Conservation (phyloP, 106 monocot genomes). For the Iris macrosiphon region DNA sequence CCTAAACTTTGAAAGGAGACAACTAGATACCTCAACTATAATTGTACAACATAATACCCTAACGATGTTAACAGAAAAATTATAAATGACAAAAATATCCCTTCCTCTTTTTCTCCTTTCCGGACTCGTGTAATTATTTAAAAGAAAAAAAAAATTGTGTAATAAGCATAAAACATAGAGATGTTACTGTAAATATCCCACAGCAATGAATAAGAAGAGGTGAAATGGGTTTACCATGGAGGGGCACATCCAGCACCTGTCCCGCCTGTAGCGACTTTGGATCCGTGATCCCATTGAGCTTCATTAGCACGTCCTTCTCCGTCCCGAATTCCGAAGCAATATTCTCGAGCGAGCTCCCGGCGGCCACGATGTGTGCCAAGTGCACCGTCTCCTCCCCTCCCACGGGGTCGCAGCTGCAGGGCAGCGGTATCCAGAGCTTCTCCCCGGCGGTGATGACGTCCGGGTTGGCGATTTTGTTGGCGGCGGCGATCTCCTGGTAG, state of each 20-base stretch:
- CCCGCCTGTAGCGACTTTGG: slow-evolving; percentile 43
- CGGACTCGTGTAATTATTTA: too few species aligned
- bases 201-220: too few species aligned
- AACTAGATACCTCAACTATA: too few species aligned
- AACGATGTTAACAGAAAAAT: too few species aligned
- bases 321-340: slow-evolving; percentile 56
- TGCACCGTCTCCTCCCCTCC: slow-evolving; percentile 38
- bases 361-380: slow-evolving; percentile 34
- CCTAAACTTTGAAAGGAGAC: too few species aligned
- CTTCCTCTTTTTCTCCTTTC: too few species aligned
- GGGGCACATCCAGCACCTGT: slow-evolving; percentile 56
- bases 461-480: slow-evolving; percentile 41
- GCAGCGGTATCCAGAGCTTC: slow-evolving; percentile 64
- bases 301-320: slow-evolving; percentile 14
- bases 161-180: too few species aligned
- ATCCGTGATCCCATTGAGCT: slow-evolving; percentile 42
- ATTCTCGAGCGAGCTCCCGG: slow-evolving; percentile 30
- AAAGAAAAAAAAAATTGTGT: background rate
- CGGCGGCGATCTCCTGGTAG: slow-evolving; percentile 43
- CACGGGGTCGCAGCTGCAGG: slow-evolving; percentile 78
- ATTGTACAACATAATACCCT: too few species aligned
- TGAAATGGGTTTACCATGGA: slow-evolving; percentile 48
- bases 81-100: too few species aligned
- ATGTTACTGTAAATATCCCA: too few species aligned
- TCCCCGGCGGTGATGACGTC: slow-evolving; percentile 34